Evolutionary conservation across 257 asterid species (phyloP), one percentile per base, ranked within the genome.

Genomic region (Parsonsia alboflavescens): DNA sequence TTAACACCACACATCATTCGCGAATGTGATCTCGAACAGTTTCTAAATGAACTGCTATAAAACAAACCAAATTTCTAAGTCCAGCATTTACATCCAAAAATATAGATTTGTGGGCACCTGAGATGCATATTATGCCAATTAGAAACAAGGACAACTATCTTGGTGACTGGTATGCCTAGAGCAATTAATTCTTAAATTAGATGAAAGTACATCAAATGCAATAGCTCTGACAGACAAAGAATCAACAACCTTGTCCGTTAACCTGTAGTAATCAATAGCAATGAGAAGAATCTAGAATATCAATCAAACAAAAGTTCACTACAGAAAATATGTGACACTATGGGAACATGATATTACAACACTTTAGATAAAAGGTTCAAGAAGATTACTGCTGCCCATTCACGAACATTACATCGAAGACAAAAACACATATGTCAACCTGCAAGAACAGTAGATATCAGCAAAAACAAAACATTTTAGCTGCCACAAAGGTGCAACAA

Each of bases 381-480:
- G 79, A 74, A 75, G 76, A 87, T 90, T 87, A 92, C 97, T 89
- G 96, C 77, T 86, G 81, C 80, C 97, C 98, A 72, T 87, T 87
- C 72, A 90, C 87, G 85, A 89, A 87, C 98, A 93, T 91, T 81
- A 91, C 79, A 78, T 93, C 98, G 70, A 93, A 93, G 80, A 84
- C 87, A 81, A 93, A 93, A 79, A 93, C 68, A 85, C 98, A 89
- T 78, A 93, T 84, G 74, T 87, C 96, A 73, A 93, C 95, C 98
- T 93, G 92, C 88, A 84, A 19, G 53, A 41, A 82, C 22, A 79
- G 49, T 79, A 81, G 61, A 73, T 28, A 61, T 82, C 84, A 84
- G 85, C 75, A 70, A 44, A 11, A 58, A 65, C 17, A 65, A 39
- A 63, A 33, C 0, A 49, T 5, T 70, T 49, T 70, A 33, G 46